Conservation (phyloP, 257 asterid species). For the Lantana camara region DNA sequence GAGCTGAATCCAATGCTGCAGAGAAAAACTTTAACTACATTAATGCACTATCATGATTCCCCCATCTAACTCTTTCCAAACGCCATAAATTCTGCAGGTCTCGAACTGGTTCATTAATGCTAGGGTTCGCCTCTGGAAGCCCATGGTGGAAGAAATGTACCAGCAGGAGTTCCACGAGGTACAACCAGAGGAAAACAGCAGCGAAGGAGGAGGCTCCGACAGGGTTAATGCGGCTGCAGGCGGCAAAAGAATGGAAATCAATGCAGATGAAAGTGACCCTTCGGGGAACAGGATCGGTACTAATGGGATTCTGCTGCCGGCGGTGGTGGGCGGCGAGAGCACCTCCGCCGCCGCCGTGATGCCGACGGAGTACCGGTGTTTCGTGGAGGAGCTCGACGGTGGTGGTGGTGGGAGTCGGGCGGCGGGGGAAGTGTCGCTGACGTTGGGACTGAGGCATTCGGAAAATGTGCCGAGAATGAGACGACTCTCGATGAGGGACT, state of each 20-base stretch:
- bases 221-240: constrained; percentile 12
- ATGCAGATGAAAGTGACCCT: constrained; percentile 52
- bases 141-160: constrained; percentile 90
- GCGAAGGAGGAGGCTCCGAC: too few species aligned
- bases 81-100: constrained; percentile 53
- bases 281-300: constrained; percentile 31
- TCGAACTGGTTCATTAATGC: constrained; percentile 96
- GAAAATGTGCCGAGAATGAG: constrained; percentile 57
- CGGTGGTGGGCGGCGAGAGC: constrained; percentile 27
- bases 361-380: constrained; percentile 34
- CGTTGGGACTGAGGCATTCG: constrained; percentile 68
- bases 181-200: constrained; percentile 21
- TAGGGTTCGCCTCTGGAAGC: constrained; percentile 92
- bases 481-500: constrained; percentile 57
- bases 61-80: neutral
- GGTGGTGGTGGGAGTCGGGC: constrained; percentile 30
- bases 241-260: constrained; percentile 45
- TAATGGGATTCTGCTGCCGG: neutral
- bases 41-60: neutral
- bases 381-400: constrained; percentile 12
- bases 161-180: constrained; percentile 57
- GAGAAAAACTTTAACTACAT: too few species aligned
- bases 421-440: constrained; percentile 61
- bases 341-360: constrained; percentile 15
- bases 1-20: constrained; percentile 22